Evolutionary conservation across 2,329 filamentous ascomycete species (phyloP).

Genomic region (Talaromyces verruculosus): DNA sequence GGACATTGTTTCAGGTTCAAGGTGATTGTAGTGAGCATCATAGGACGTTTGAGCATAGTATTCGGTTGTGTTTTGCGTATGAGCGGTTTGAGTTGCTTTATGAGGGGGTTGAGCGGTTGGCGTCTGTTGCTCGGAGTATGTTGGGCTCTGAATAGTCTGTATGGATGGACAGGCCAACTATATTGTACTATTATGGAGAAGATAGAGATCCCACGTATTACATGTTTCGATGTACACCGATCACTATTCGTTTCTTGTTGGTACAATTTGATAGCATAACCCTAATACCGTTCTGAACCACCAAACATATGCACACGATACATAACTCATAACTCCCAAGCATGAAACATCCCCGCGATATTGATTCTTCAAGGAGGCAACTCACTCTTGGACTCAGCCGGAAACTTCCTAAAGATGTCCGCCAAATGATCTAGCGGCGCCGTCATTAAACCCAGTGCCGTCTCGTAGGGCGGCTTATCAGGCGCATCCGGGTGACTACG

Average conservation of each 20-base stretch:
- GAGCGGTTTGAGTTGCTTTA: slow-evolving; percentile 64
- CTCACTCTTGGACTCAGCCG: slow-evolving; percentile 28
- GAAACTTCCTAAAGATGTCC: slow-evolving; percentile 59
- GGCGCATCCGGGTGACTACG: slow-evolving; percentile 54
- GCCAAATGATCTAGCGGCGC: slow-evolving; percentile 58
- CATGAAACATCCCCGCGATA: neutral
- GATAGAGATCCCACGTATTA: neutral
- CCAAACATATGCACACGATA: too few species aligned
- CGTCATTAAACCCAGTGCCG: slow-evolving; percentile 53
- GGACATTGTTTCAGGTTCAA: slow-evolving; percentile 67
- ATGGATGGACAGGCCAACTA: neutral
- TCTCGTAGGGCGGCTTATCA: slow-evolving; percentile 58
- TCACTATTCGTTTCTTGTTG: neutral
- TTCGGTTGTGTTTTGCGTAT: slow-evolving; percentile 72
- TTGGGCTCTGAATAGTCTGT: neutral
- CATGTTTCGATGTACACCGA: neutral
- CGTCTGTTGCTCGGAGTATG: slow-evolving; percentile 27
- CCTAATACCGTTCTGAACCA: neutral
- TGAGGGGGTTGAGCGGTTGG: slow-evolving; percentile 67
- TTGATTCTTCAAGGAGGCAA: neutral
- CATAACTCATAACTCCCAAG: neutral
- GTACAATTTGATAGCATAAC: neutral
- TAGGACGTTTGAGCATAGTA: slow-evolving; percentile 57
- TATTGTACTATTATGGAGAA: neutral
- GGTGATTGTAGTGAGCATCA: slow-evolving; percentile 53